Evolutionary conservation across 805 yeast genomes (phyloP).

Genomic region (Cyberlindnera saturnus): DNA sequence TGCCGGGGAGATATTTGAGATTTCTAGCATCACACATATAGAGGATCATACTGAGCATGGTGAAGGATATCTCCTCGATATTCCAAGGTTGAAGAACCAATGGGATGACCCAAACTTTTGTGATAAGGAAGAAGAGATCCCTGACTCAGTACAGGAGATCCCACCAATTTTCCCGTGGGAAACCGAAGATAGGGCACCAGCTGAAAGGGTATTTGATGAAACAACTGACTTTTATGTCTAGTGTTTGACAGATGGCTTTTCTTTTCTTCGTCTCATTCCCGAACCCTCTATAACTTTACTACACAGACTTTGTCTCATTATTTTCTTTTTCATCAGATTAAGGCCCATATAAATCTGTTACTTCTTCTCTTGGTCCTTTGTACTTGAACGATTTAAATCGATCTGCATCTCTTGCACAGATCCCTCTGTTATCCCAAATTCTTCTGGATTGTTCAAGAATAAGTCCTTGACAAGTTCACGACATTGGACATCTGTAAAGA

Average conservation of each 20-base stretch:
- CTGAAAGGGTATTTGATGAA: slow-evolving; percentile 13
- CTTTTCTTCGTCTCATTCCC: background rate
- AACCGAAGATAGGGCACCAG: slow-evolving; percentile 2
- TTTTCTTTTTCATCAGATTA: background rate
- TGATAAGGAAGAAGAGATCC: slow-evolving; percentile 1
- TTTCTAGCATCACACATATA: slow-evolving; percentile 4
- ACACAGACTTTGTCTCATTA: background rate
- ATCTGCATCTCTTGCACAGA: slow-evolving; percentile 21
- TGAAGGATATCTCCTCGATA: slow-evolving; percentile 8
- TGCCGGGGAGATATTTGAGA: slow-evolving; percentile 9
- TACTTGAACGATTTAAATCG: background rate
- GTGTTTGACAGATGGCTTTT: background rate
- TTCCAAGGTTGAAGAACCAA: slow-evolving; percentile 8
- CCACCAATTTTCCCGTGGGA: slow-evolving; percentile 25
- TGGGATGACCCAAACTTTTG: slow-evolving; percentile 10
- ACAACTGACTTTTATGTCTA: slow-evolving; percentile 15
- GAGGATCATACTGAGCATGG: slow-evolving; percentile 9
- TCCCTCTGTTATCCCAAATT: slow-evolving; percentile 50
- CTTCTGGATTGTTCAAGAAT: slow-evolving; percentile 48
- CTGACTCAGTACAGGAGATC: background rate
- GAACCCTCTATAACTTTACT: background rate
- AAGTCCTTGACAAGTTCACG: slow-evolving; percentile 46
- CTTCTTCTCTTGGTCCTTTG: background rate
- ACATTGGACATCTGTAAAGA: slow-evolving; percentile 46
- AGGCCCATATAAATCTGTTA: too few relatives aligned